phyloP scores from a whole-genome alignment of 495 filamentous ascomycete genomes.

The Aspergillus olivimuriae region DNA sequence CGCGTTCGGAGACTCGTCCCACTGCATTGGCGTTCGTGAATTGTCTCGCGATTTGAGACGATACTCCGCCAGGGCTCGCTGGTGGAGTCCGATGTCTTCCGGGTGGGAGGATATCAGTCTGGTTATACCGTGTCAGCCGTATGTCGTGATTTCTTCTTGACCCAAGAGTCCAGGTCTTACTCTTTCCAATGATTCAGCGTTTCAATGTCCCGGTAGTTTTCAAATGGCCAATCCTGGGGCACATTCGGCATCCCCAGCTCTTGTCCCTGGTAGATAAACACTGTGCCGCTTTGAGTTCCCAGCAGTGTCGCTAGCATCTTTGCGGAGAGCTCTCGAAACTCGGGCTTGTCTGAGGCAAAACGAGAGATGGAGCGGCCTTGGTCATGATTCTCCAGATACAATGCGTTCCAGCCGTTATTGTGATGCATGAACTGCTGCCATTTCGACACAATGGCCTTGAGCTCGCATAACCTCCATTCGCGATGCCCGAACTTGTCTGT shows the following conservation, averaged over 20 bases:
- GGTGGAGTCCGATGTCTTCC: slow-evolving; percentile 12
- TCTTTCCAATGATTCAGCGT: slow-evolving; percentile 49
- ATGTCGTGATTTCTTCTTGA: not conserved
- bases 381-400: slow-evolving; percentile 62
- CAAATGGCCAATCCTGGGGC: slow-evolving; percentile 48
- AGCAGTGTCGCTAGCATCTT: slow-evolving; percentile 55
- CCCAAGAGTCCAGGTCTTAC: slow-evolving; percentile 6
- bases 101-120: not conserved
- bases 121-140: slow-evolving; percentile 15
- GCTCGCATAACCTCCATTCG: slow-evolving; percentile 35
- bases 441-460: slow-evolving; percentile 43
- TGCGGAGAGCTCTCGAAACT: slow-evolving; percentile 32
- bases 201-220: slow-evolving; percentile 59
- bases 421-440: slow-evolving; percentile 51
- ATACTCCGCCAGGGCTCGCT: slow-evolving; percentile 8
- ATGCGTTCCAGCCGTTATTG: slow-evolving; percentile 46
- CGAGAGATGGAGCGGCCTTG: slow-evolving; percentile 49
- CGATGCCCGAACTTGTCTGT: slow-evolving; percentile 15
- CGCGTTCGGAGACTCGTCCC: slow-evolving; percentile 31
- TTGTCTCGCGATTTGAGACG: slow-evolving; percentile 38
- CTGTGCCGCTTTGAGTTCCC: slow-evolving; percentile 48
- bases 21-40: slow-evolving; percentile 41
- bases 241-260: slow-evolving; percentile 60
- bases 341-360: slow-evolving; percentile 38
- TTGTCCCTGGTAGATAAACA: slow-evolving; percentile 67